These are phyloP conservation scores for Primulina eburnea DNA, from an alignment of 257 asterid genomes.

Conservation along the genomic window DNA sequence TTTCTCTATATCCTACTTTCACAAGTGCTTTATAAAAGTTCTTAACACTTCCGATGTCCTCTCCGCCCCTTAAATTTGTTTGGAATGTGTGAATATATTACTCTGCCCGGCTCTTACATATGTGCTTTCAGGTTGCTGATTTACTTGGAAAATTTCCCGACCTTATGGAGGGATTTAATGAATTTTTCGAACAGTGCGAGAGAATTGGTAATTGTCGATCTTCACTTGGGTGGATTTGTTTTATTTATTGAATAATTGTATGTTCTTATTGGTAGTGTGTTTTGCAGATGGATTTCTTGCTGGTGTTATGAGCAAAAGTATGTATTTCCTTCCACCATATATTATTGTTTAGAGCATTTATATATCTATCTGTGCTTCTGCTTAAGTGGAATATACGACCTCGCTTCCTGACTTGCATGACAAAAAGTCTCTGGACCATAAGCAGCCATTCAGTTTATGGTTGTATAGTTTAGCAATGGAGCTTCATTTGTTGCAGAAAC, in stretches of 20 bases:
- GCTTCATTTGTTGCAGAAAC: slow-evolving; percentile 51
- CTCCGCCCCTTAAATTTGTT: slow-evolving; percentile 10
- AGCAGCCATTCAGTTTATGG: slow-evolving; percentile 7
- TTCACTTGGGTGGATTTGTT: slow-evolving; percentile 23
- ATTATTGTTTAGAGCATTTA: not conserved
- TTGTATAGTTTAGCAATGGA: slow-evolving; percentile 27
- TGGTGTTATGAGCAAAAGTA: slow-evolving; percentile 94
- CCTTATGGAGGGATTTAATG: slow-evolving; percentile 87
- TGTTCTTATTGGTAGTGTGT: slow-evolving; percentile 36
- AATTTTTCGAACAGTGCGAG: slow-evolving; percentile 85
- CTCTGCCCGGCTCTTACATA: slow-evolving; percentile 16
- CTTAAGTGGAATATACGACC: not conserved
- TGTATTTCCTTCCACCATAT: slow-evolving; percentile 23
- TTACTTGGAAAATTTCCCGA: slow-evolving; percentile 87
- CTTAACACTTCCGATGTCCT: not conserved
- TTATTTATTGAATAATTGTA: slow-evolving; percentile 7
- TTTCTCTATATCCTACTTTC: slow-evolving; percentile 10
- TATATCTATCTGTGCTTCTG: not conserved
- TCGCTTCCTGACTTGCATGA: not conserved
- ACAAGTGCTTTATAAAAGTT: not conserved
- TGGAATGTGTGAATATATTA: slow-evolving; percentile 3
- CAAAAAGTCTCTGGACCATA: slow-evolving; percentile 2
- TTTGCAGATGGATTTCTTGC: slow-evolving; percentile 92
- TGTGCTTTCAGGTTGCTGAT: slow-evolving; percentile 67
- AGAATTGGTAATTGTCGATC: slow-evolving; percentile 55